Evolutionary conservation across 805 yeast species (phyloP).

Genomic region (Zygotorulaspora chibaensis): DNA sequence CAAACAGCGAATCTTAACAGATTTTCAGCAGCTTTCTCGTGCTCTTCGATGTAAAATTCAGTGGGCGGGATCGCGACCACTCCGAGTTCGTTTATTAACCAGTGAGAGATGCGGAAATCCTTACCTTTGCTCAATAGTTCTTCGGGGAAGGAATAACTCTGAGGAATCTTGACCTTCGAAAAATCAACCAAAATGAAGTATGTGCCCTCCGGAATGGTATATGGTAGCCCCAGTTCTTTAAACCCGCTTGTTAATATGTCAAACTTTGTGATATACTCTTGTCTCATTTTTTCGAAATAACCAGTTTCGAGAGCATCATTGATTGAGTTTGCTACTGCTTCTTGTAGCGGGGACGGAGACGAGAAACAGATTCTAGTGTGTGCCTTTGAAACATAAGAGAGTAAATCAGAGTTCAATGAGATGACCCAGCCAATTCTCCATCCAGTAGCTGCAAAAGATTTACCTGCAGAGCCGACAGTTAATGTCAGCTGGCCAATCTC

Average conservation of each 20-base stretch:
- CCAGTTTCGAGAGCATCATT: constrained; percentile 52
- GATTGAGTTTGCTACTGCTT: constrained; percentile 81
- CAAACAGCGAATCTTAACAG: constrained; percentile 93
- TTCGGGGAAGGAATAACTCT: constrained; percentile 64
- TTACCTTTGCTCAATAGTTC: constrained; percentile 65
- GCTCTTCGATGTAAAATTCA: constrained; percentile 75
- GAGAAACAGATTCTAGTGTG: constrained; percentile 93
- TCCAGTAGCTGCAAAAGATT: constrained; percentile 97
- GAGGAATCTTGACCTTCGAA: constrained; percentile 74
- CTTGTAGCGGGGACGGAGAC: constrained; percentile 88
- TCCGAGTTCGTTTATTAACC: constrained; percentile 90
- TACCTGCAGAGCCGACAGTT: constrained; percentile 96
- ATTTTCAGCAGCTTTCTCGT: constrained; percentile 74
- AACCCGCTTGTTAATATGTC: constrained; percentile 68
- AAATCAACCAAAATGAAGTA: constrained; percentile 89
- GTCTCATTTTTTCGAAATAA: constrained; percentile 68
- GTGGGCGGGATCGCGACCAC: constrained; percentile 97
- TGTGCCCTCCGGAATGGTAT: constrained; percentile 89
- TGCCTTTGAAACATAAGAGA: constrained; percentile 79
- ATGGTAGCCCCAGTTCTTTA: constrained; percentile 84
- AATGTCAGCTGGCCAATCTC: constrained; percentile 75
- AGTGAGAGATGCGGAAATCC: constrained; percentile 85
- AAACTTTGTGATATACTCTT: constrained; percentile 67
- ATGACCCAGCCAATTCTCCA: constrained; percentile 98
- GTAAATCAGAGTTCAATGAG: constrained; percentile 68